Percentiles rank a stretch among this genome's conserved stretches.
Evolutionary conservation across 257 asterid genomes (phyloP).

Genomic region (Ehretia macrophylla): DNA sequence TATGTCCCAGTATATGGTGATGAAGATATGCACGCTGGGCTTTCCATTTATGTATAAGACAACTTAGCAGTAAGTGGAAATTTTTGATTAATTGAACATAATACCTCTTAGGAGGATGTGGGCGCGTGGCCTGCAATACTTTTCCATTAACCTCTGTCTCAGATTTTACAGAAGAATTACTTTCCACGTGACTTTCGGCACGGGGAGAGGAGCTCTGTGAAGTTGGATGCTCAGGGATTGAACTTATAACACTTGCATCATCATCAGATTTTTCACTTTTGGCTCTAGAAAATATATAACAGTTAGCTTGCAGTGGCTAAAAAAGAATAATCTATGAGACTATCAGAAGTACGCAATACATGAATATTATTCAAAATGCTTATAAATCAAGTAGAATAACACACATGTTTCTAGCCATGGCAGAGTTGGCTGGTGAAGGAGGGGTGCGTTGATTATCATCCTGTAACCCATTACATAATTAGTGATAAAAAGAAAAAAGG

Average conservation of each 20-base stretch:
- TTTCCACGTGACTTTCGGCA: constrained; percentile 40
- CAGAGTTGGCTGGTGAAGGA: constrained; percentile 38
- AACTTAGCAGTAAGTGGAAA: background rate
- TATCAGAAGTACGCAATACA: background rate
- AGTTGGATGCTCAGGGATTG: constrained; percentile 33
- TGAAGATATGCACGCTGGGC: background rate
- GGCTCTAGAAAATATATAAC: constrained; percentile 33
- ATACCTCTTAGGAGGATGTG: constrained; percentile 46
- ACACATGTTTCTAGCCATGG: constrained; percentile 40
- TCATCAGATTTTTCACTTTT: constrained; percentile 58
- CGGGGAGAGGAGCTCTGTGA: constrained; percentile 23
- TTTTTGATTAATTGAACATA: background rate
- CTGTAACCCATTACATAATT: constrained; percentile 42
- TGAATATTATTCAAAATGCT: constrained; percentile 1
- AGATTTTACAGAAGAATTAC: constrained; percentile 35
- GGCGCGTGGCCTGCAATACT: constrained; percentile 33
- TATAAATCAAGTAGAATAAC: constrained; percentile 22
- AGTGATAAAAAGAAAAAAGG: constrained; percentile 19
- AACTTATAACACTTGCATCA: constrained; percentile 39
- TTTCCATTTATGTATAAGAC: background rate
- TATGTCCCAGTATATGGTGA: no score
- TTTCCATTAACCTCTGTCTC: constrained; percentile 46
- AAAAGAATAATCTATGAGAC: constrained; percentile 9
- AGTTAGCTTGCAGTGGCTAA: constrained; percentile 9
- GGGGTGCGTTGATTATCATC: constrained; percentile 56